Evolutionary conservation across 305 asterid species (phyloP).

Genomic region (Fraxinus nigra): DNA sequence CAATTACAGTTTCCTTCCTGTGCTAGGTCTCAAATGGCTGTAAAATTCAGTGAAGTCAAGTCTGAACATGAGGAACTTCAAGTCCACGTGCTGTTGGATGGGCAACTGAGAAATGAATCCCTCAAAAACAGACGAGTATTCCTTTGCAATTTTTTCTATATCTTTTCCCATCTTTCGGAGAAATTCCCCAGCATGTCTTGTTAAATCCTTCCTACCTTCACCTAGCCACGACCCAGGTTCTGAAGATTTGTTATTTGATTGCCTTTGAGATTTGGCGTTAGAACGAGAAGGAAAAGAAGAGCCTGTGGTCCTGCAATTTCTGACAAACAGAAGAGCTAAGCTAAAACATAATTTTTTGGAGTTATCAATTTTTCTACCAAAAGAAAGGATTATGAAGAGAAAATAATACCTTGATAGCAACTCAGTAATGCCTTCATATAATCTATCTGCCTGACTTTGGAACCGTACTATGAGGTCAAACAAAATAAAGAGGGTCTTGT

Average conservation of each 20-base stretch:
- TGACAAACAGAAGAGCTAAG: constrained; percentile 23
- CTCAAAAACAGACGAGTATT: constrained; percentile 77
- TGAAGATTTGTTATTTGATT: constrained; percentile 51
- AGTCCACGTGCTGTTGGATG: constrained; percentile 76
- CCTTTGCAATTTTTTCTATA: constrained; percentile 72
- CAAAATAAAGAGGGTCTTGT: constrained; percentile 65
- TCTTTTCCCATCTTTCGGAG: constrained; percentile 70
- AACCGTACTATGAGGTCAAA: constrained; percentile 86
- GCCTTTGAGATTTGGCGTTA: constrained; percentile 45
- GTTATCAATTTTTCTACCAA: not conserved
- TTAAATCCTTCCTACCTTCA: constrained; percentile 89
- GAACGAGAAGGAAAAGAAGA: constrained; percentile 46
- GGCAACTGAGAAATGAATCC: constrained; percentile 91
- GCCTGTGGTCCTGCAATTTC: constrained; percentile 52
- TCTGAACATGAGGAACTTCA: constrained; percentile 92
- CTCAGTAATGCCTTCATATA: constrained; percentile 90
- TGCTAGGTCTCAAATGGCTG: constrained; percentile 54
- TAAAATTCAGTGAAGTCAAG: constrained; percentile 92
- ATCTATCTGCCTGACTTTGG: constrained; percentile 85
- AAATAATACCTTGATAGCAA: constrained; percentile 74
- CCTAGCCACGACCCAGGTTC: constrained; percentile 79
- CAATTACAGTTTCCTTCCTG: constrained; percentile 47
- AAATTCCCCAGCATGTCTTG: constrained; percentile 82
- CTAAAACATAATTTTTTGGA: constrained; percentile 17
- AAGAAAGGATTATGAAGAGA: constrained; percentile 9